These are phyloP conservation scores for Dipteronia dyeriana DNA, from an alignment of 345 rosid genomes.

Conservation along the genomic window DNA sequence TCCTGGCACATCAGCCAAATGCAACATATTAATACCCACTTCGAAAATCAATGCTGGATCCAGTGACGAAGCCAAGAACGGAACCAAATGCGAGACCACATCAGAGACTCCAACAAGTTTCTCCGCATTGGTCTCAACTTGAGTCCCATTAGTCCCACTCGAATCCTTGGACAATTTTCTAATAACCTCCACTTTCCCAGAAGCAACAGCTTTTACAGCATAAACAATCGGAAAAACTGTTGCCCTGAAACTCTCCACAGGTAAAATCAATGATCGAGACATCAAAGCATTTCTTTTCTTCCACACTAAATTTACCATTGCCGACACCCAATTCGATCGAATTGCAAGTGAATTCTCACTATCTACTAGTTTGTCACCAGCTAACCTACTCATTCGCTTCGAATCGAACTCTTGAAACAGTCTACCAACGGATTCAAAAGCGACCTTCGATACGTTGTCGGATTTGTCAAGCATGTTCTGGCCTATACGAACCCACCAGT, in stretches of 20 bases:
- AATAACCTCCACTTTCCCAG: constrained; percentile 76
- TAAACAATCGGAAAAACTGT: constrained; percentile 87
- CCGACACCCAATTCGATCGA: constrained; percentile 90
- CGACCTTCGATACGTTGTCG: constrained; percentile 84
- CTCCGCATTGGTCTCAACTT: constrained; percentile 78
- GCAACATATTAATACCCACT: constrained; percentile 92
- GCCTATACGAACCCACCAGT: constrained; percentile 87
- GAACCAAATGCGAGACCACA: constrained; percentile 84
- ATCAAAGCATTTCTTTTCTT: constrained; percentile 69
- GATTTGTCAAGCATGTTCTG: constrained; percentile 83
- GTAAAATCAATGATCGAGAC: constrained; percentile 84
- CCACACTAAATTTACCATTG: constrained; percentile 87
- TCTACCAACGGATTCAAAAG: constrained; percentile 94
- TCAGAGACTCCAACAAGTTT: constrained; percentile 84
- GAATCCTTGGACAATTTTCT: constrained; percentile 68
- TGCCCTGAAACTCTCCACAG: constrained; percentile 83
- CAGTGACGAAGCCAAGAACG: constrained; percentile 89
- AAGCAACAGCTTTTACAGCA: constrained; percentile 88
- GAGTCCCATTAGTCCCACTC: constrained; percentile 38
- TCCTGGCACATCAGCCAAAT: constrained; percentile 96
- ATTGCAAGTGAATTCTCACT: constrained; percentile 90
- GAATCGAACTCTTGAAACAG: constrained; percentile 90
- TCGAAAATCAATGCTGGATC: constrained; percentile 94
- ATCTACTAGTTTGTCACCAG: constrained; percentile 95
- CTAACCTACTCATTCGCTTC: constrained; percentile 88